These are phyloP conservation scores for Prunus salicina DNA, from an alignment of 306 rosid genomes.

Conservation along the genomic window DNA sequence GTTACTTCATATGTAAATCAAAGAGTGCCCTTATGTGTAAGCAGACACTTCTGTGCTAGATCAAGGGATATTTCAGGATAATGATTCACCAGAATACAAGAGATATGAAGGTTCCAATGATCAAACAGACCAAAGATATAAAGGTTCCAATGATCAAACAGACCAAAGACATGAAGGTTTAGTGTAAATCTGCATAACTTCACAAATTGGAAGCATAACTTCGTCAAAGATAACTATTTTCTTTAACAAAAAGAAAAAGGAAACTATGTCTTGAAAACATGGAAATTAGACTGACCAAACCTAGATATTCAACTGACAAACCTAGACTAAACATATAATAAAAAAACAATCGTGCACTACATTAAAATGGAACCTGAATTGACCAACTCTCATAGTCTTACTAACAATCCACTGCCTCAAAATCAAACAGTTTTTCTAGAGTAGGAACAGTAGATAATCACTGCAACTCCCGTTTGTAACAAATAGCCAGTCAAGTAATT, in stretches of 20 bases:
- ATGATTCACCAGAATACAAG: constrained; percentile 9
- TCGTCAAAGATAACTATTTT: neutral
- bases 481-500: neutral
- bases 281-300: neutral
- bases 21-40: neutral
- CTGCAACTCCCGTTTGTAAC: neutral
- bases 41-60: neutral
- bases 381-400: neutral
- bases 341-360: neutral
- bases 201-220: neutral
- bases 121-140: constrained; percentile 1
- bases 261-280: neutral
- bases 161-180: constrained; percentile 3
- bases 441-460: neutral
- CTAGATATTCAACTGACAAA: neutral
- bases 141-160: neutral
- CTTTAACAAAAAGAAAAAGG: neutral
- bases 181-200: neutral
- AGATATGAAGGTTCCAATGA: neutral
- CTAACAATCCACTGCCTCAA: neutral
- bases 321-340: neutral
- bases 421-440: neutral
- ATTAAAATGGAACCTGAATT: neutral
- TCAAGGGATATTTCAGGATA: neutral
- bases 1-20: neutral